Conservation (phyloP, 192 early-diverging fungal species). For the Linnemannia schmuckeri region DNA sequence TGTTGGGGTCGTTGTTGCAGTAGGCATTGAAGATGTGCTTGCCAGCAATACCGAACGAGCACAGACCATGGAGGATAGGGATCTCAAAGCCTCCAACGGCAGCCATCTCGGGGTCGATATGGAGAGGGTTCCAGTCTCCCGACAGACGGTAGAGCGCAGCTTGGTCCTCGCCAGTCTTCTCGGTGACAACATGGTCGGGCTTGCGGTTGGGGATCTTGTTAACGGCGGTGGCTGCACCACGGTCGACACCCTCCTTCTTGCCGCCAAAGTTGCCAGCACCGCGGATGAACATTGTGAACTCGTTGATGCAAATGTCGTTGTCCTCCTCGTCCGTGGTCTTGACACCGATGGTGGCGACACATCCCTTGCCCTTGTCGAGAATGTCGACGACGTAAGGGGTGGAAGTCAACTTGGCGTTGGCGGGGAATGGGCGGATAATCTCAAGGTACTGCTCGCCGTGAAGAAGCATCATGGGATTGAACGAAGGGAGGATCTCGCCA, state of each 20-base stretch:
- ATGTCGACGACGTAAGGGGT: slow-evolving; percentile 85
- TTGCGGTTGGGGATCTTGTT: slow-evolving; percentile 84
- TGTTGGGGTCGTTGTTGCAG: slow-evolving; percentile 71
- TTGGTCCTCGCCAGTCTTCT: slow-evolving; percentile 89
- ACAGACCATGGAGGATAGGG: slow-evolving; percentile 96
- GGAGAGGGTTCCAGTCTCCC: slow-evolving; percentile 95
- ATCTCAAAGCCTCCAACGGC: slow-evolving; percentile 92
- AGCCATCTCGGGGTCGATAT: slow-evolving; percentile 94
- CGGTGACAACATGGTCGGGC: slow-evolving; percentile 81
- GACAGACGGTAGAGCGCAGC: slow-evolving; percentile 94
- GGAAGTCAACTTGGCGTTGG: slow-evolving; percentile 79
- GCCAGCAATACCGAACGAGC: slow-evolving; percentile 88
- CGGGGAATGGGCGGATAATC: slow-evolving; percentile 85
- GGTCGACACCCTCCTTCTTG: slow-evolving; percentile 72
- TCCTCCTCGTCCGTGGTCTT: slow-evolving; percentile 79
- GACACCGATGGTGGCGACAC: slow-evolving; percentile 81
- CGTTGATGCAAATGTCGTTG: slow-evolving; percentile 81
- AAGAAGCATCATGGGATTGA: slow-evolving; percentile 93
- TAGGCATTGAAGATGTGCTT: slow-evolving; percentile 86
- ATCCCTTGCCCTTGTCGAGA: slow-evolving; percentile 95
- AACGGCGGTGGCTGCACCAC: slow-evolving; percentile 81
- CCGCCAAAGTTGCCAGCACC: slow-evolving; percentile 90
- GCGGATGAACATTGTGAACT: slow-evolving; percentile 93
- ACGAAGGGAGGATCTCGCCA: slow-evolving; percentile 75
- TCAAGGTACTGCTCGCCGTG: slow-evolving; percentile 97